Conservation (phyloP, 2,329 filamentous ascomycete genomes). For the Colletotrichum melonis region DNA sequence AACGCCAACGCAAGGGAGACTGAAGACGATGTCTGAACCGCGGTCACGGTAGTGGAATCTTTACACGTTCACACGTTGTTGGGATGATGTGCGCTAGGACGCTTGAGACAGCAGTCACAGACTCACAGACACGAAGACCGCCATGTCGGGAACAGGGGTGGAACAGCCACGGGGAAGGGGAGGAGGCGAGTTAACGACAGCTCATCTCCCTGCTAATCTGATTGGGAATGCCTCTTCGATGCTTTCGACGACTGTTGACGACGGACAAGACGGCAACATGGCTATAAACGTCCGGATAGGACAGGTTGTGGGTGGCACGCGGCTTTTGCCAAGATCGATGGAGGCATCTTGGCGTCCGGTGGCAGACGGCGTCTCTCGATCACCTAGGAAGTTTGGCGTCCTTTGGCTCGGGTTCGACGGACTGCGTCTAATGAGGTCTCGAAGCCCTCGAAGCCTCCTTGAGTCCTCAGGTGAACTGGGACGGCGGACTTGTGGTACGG, state of each 20-base stretch:
- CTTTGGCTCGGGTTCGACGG: background rate
- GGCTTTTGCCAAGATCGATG: slow-evolving; percentile 20
- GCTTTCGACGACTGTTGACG: slow-evolving; percentile 19
- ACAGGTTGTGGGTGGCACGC: background rate
- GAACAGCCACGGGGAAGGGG: background rate
- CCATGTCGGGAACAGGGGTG: slow-evolving; percentile 3
- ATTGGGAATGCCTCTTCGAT: slow-evolving; percentile 7
- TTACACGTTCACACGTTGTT: background rate
- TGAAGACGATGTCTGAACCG: slow-evolving; percentile 19
- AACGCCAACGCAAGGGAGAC: slow-evolving; percentile 15
- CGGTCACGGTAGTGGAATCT: slow-evolving; percentile 3
- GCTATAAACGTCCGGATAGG: slow-evolving; percentile 4
- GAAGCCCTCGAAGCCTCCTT: background rate
- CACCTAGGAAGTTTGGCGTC: background rate
- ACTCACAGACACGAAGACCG: background rate
- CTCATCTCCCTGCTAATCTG: background rate
- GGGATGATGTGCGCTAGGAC: slow-evolving; percentile 2
- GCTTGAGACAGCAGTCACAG: slow-evolving; percentile 5
- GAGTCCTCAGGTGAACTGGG: too few species aligned
- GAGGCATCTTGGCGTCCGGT: slow-evolving; percentile 22
- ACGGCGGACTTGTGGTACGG: too few species aligned
- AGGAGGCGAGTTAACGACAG: background rate
- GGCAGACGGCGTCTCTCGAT: background rate
- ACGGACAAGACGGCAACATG: background rate
- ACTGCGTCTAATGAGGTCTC: slow-evolving; percentile 15